Conservation (phyloP, 2,329 filamentous ascomycete species). For the Fusarium sacchari region DNA sequence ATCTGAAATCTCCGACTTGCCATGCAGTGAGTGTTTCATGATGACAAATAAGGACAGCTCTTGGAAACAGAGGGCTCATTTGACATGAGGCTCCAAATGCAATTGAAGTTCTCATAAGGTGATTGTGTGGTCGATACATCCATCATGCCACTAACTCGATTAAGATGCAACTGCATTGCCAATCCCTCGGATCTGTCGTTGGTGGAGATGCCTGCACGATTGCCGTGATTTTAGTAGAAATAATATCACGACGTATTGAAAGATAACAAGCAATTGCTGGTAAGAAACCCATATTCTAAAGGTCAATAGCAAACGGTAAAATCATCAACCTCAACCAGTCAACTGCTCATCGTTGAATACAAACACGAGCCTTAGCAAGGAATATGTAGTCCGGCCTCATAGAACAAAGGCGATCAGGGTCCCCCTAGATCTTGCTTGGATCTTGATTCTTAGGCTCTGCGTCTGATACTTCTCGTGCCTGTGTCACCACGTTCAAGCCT, state of each 20-base stretch:
- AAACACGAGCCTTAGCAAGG: background rate
- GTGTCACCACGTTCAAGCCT: conserved; percentile 15
- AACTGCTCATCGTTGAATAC: background rate
- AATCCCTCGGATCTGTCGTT: background rate
- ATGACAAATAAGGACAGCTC: background rate
- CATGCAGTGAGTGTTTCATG: conserved; percentile 17
- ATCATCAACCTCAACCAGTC: background rate
- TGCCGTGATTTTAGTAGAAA: background rate
- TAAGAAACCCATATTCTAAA: background rate
- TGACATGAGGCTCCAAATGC: background rate
- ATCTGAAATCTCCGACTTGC: background rate
- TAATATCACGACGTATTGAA: background rate
- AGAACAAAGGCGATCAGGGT: conserved; percentile 4
- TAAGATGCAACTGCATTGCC: background rate
- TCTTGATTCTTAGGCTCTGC: background rate
- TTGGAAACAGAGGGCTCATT: background rate
- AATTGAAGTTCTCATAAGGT: background rate
- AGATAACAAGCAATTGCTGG: background rate
- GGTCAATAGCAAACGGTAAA: background rate
- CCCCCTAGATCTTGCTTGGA: conserved; percentile 2
- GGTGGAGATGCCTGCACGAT: background rate
- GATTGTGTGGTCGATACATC: background rate
- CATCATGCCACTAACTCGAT: background rate
- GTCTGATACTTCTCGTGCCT: background rate
- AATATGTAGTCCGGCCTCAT: background rate